phyloP scores from a whole-genome alignment of 2,329 filamentous ascomycete species.

The Colletotrichum noveboracense region DNA sequence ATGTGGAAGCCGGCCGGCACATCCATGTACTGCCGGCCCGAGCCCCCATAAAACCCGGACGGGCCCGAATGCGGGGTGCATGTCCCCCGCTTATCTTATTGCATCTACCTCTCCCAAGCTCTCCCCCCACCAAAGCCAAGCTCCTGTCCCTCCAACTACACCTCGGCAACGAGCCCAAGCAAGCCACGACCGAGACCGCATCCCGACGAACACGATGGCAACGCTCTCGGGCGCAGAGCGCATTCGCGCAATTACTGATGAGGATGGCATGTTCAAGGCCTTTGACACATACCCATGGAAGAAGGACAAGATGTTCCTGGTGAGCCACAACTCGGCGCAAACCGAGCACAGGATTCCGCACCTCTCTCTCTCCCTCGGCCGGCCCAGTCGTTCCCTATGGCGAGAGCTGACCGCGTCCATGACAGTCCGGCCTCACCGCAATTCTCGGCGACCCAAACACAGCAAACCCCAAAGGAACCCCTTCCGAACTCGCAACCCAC shows the following conservation, averaged over 20 bases:
- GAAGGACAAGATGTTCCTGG: constrained; percentile 72
- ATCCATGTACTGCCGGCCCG: background rate
- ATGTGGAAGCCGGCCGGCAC: background rate
- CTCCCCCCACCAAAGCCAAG: background rate
- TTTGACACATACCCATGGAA: constrained; percentile 73
- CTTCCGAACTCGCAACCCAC: constrained; percentile 64
- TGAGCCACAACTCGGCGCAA: constrained; percentile 30
- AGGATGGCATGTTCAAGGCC: constrained; percentile 58
- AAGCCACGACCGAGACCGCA: background rate
- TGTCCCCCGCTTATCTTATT: background rate
- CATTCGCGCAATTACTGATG: constrained; percentile 43
- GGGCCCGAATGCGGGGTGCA: background rate
- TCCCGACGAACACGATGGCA: background rate
- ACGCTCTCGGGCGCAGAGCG: constrained; percentile 36
- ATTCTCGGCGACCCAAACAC: constrained; percentile 63
- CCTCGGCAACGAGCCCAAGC: background rate
- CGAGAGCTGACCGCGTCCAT: background rate
- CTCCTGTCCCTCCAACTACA: background rate
- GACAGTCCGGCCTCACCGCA: constrained; percentile 64
- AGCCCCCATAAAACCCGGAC: background rate
- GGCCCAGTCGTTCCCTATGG: background rate
- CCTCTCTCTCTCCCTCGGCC: background rate
- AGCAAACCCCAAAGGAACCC: constrained; percentile 51
- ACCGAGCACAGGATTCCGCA: background rate
- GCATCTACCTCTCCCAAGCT: background rate